Conservation (phyloP, 73 alveolate species). For the Halteria grandinella region DNA sequence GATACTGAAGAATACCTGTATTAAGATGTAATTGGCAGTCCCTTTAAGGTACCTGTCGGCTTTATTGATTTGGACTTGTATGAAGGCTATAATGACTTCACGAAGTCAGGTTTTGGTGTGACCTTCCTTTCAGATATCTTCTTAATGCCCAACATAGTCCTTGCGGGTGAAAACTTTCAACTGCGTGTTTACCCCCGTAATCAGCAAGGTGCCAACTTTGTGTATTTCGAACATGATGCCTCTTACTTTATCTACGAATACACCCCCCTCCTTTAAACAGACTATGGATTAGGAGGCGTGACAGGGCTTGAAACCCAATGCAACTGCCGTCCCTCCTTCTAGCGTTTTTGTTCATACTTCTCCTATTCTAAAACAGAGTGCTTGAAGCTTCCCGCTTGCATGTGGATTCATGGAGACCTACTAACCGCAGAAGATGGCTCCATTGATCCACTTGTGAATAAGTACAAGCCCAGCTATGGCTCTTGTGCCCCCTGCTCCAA, state of each 20-base stretch:
- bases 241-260: conserved; percentile 7
- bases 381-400: conserved; percentile 15
- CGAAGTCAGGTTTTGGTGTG: conserved; percentile 40
- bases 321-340: too few species aligned
- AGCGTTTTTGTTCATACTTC: conserved; percentile 15
- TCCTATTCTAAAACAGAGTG: conserved; percentile 27
- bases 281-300: conserved; percentile 4
- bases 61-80: conserved; percentile 24
- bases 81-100: conserved; percentile 31
- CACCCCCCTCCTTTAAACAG: neutral
- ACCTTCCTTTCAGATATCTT: conserved; percentile 1
- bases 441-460: neutral
- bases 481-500: conserved; percentile 39
- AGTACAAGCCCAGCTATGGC: conserved; percentile 19
- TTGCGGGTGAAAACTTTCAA: conserved; percentile 24
- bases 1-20: too few species aligned
- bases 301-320: neutral
- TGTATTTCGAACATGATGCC: conserved; percentile 14
- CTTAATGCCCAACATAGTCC: neutral
- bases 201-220: conserved; percentile 19
- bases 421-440: too few species aligned
- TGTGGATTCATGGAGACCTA: conserved; percentile 51
- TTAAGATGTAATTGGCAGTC: conserved; percentile 2
- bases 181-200: conserved; percentile 13
- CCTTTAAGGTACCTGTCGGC: conserved; percentile 37